Conservation (phyloP, 352 stramenopile species). For the Pythium phragmiticola region DNA sequence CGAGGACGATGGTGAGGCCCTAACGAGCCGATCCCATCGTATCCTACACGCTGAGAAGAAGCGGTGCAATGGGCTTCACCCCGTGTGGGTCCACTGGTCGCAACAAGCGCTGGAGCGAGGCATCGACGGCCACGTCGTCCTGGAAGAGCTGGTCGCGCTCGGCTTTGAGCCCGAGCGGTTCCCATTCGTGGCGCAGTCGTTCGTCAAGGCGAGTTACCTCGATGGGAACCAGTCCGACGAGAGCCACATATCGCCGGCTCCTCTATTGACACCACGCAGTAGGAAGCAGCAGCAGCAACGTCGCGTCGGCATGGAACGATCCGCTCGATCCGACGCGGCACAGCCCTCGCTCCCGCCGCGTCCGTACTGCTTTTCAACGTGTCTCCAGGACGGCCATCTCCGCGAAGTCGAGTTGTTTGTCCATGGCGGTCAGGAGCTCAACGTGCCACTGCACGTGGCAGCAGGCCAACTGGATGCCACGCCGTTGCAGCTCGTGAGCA, state of each 20-base stretch:
- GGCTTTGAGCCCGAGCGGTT: constrained; percentile 57
- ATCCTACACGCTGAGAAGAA: constrained; percentile 2
- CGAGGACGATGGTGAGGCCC: background rate
- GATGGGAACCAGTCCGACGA: background rate
- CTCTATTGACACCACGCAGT: constrained; percentile 20
- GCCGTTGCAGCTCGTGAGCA: constrained; percentile 58
- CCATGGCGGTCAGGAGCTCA: constrained; percentile 58
- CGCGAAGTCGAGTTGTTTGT: constrained; percentile 65
- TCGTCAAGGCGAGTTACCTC: constrained; percentile 27
- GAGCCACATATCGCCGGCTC: background rate
- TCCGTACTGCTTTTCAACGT: constrained; percentile 47
- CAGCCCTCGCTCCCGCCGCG: background rate
- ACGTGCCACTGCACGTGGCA: constrained; percentile 36
- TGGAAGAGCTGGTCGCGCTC: constrained; percentile 47
- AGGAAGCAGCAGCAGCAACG: background rate
- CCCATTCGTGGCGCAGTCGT: constrained; percentile 50
- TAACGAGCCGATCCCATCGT: background rate
- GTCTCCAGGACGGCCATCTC: constrained; percentile 43
- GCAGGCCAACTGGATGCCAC: constrained; percentile 34
- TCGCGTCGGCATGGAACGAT: constrained; percentile 8
- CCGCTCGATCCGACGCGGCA: constrained; percentile 7
- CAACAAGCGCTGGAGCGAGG: constrained; percentile 57
- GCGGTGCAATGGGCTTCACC: constrained; percentile 37
- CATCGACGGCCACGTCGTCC: constrained; percentile 56
- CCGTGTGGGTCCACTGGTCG: constrained; percentile 65